Percentiles rank a stretch among this genome's conserved stretches.
Conservation (phyloP, 169 alveolate species). For the Neospora caninum region DNA sequence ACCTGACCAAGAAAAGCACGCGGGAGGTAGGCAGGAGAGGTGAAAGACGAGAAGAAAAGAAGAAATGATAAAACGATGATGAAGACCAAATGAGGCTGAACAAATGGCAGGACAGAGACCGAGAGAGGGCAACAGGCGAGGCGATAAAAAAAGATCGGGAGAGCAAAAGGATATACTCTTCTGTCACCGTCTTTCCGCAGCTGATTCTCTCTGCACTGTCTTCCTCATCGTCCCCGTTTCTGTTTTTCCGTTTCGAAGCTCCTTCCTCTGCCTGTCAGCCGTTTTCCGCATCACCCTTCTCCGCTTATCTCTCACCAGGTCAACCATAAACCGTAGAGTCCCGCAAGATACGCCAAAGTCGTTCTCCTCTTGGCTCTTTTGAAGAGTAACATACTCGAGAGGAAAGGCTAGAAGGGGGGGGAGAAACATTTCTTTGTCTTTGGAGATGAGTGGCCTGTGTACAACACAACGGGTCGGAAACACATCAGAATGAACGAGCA, state of each 20-base stretch:
- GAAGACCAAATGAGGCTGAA: too few relatives aligned
- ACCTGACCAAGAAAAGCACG: constrained; percentile 11
- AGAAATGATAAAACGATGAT: too few relatives aligned
- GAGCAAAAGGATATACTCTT: background rate
- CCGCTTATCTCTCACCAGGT: constrained; percentile 30
- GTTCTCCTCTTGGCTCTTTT: constrained; percentile 28
- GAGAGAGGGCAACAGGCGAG: background rate
- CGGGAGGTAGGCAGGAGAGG: background rate
- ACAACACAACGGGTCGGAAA: background rate
- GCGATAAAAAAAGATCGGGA: background rate
- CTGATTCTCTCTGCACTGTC: background rate
- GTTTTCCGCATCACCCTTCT: too few relatives aligned
- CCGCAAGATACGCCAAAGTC: constrained; percentile 49
- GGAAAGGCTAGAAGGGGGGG: constrained; percentile 56
- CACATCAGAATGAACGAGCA: too few relatives aligned
- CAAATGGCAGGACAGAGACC: background rate
- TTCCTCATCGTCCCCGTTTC: too few relatives aligned
- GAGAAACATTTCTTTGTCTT: constrained; percentile 6
- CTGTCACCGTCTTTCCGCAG: background rate
- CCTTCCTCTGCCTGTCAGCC: too few relatives aligned
- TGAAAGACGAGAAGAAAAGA: background rate
- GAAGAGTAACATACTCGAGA: constrained; percentile 40
- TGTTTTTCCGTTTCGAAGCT: too few relatives aligned
- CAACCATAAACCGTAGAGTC: constrained; percentile 44
- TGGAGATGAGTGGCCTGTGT: constrained; percentile 29